Evolutionary conservation across 805 yeast genomes (phyloP), one percentile per base, ranked within the genome.

Genomic region (Metschnikowia kunwiensis): DNA sequence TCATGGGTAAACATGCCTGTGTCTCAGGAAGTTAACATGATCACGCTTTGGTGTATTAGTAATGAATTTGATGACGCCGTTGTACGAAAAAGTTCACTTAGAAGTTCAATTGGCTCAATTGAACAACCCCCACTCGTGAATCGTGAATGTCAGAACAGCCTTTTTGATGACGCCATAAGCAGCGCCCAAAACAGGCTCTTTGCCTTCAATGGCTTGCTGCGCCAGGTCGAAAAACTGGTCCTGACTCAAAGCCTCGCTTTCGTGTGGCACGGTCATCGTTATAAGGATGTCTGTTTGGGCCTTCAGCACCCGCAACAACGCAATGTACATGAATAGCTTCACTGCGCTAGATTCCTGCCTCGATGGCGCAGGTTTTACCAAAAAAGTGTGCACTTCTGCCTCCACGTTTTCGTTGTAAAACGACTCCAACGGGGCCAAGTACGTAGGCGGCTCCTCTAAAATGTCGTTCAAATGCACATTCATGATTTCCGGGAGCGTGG

Each of bases 251-350:
- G 30, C 42, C 2, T 39, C 47, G 6, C 27, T 24, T 15, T 40
- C 43, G n/a, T 44, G 36, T 7, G 86, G 85, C 2, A 80, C 67
- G 45, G 82, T 81, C 50, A 74, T 68, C 3, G 83, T 70, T 10
- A 84, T 54, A 26, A 83, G 52, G 3, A 80, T 65, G 57, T 85
- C 95, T 0, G 89, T 79, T 2, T 61, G 61, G 1, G 63, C 75
- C 32, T 67, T 67, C 8, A 53, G 46, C 17, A 82, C 47, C 36
- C 89, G 63, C 22, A 82, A 58, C 27, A 85, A 54, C 0, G 78
- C 82, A n/a, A 82, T 47, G 11, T 80, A 66, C 10, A 80, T 60
- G 10, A 74, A 69, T 27, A 80, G 22, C 28, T 45, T 45, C 22
- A 32, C 43, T 3, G 36, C 11, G 12, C 30, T 36, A 6, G 47